Evolutionary conservation across 2,329 filamentous ascomycete genomes (phyloP).

Genomic region (Paramyrothecium sp.): DNA sequence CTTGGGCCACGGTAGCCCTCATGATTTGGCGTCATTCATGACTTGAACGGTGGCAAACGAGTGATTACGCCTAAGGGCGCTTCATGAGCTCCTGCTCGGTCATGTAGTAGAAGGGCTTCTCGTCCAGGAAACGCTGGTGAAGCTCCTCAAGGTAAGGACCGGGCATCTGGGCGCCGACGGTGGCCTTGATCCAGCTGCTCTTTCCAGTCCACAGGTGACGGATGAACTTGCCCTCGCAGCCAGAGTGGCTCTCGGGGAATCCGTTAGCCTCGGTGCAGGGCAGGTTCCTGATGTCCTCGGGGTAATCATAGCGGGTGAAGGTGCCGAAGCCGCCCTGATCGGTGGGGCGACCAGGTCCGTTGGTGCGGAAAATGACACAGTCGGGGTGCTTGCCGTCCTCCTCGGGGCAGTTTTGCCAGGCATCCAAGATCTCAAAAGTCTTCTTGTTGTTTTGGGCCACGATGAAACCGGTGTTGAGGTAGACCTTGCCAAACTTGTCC

Average conservation of each 20-base stretch:
- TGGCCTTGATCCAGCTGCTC: conserved; percentile 34
- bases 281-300: conserved; percentile 37
- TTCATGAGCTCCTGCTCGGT: conserved; percentile 32
- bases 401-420: conserved; percentile 43
- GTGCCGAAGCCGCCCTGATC: conserved; percentile 45
- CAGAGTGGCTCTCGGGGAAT: conserved; percentile 34
- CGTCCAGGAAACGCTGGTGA: conserved; percentile 31
- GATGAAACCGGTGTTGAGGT: conserved; percentile 54
- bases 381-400: conserved; percentile 35
- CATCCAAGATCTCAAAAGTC: conserved; percentile 46
- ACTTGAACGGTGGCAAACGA: too few relatives aligned
- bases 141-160: conserved; percentile 32
- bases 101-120: conserved; percentile 32
- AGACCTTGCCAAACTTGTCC: conserved; percentile 37
- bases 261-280: conserved; percentile 43
- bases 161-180: conserved; percentile 34
- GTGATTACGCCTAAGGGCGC: not conserved
- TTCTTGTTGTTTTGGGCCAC: conserved; percentile 48
- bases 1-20: too few relatives aligned
- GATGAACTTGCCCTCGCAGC: conserved; percentile 39
- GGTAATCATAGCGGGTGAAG: conserved; percentile 39
- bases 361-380: conserved; percentile 35
- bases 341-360: conserved; percentile 33
- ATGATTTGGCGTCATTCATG: too few relatives aligned
- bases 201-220: conserved; percentile 44